Evolutionary conservation across 1,139 yeast species (phyloP).

Genomic region (Sugiyamaella sp.): DNA sequence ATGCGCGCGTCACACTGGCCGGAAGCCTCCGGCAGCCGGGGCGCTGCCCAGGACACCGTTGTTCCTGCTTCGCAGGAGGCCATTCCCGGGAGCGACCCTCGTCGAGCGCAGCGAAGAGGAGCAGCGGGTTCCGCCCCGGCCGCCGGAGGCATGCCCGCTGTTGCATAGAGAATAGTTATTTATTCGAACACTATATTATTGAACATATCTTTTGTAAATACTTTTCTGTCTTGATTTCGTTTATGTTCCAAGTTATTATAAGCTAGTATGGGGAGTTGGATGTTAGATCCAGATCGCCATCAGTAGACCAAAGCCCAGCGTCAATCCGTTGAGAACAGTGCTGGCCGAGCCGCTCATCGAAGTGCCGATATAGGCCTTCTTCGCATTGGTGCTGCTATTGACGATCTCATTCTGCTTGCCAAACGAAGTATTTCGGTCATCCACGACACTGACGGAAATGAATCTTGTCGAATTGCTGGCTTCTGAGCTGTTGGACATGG

Average conservation of each 20-base stretch:
- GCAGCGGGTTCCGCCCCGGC: no score
- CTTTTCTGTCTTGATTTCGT: constrained; percentile 2
- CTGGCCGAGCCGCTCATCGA: constrained; percentile 9
- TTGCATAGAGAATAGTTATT: no score
- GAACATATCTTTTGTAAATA: not conserved
- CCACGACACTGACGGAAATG: constrained; percentile 9
- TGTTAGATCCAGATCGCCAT: constrained; percentile 1
- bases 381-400: constrained; percentile 3
- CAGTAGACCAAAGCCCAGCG: constrained; percentile 3
- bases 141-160: no score
- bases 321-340: not conserved
- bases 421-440: constrained; percentile 1
- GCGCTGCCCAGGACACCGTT: no score
- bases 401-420: constrained; percentile 9
- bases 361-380: constrained; percentile 11
- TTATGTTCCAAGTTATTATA: constrained; percentile 2
- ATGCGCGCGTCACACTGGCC: no score
- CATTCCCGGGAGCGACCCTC: no score
- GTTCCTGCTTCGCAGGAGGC: no score
- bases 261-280: constrained; percentile 9
- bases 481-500: constrained; percentile 11
- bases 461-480: constrained; percentile 10
- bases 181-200: not conserved
- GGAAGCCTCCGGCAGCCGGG: no score
- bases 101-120: no score